Conservation (phyloP, 768 basidiomycete species). For the Agaricus subrufescens region DNA sequence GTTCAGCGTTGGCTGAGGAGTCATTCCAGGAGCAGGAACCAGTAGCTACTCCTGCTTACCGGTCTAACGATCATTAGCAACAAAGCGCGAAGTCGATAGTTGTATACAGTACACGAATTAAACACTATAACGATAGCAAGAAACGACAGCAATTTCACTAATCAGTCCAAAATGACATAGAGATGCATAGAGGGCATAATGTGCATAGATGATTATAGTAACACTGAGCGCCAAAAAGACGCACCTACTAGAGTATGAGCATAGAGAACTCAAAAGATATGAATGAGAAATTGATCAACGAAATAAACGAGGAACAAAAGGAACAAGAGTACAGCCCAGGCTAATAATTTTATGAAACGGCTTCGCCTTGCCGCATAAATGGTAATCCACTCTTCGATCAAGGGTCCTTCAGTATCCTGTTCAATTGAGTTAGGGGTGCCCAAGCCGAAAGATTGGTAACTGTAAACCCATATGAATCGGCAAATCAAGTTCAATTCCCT, state of each 20-base stretch:
- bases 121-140: background rate
- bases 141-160: background rate
- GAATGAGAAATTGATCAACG: background rate
- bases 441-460: background rate
- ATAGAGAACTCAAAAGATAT: background rate
- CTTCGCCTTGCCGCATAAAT: background rate
- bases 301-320: background rate
- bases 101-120: background rate
- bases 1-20: slow-evolving; percentile 57
- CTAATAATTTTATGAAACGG: background rate
- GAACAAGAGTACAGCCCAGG: background rate
- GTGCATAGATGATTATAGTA: background rate
- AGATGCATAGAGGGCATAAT: slow-evolving; percentile 1
- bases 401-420: background rate
- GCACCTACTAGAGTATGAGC: background rate
- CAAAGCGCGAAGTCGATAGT: no score
- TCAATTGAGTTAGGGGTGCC: background rate
- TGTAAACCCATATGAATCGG: background rate
- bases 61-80: no score
- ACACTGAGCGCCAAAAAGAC: background rate
- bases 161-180: background rate
- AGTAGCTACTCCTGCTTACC: no score
- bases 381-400: background rate
- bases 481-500: background rate
- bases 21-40: slow-evolving; percentile 27